Conservation (phyloP, 139 green algal genomes). For the Tetradesmus obliquus region DNA sequence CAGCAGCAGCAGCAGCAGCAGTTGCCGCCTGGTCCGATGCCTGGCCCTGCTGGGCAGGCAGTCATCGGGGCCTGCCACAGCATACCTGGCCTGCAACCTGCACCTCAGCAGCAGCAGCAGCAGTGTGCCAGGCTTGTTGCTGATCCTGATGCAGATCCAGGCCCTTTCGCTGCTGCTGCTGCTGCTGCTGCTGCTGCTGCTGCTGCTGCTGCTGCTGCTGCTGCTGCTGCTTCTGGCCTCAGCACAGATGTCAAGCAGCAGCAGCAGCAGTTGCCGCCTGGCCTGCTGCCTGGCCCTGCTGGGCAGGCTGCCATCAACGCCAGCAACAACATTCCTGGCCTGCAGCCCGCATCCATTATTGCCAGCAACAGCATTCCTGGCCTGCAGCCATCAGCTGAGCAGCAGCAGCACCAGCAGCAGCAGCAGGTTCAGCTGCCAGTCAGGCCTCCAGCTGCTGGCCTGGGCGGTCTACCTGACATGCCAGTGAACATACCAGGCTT, state of each 20-base stretch:
- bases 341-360: not conserved
- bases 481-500: not conserved
- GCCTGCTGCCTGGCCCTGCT: not conserved
- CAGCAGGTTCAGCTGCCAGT: not conserved
- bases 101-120: not conserved
- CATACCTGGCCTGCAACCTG: not conserved
- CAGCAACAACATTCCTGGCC: not conserved
- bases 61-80: not conserved
- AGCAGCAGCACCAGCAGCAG: not conserved
- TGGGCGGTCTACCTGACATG: not conserved
- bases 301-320: not conserved
- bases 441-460: too few relatives aligned
- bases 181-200: too few relatives aligned
- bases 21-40: not conserved
- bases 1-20: not conserved
- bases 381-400: too few relatives aligned
- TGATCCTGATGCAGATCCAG: too few relatives aligned
- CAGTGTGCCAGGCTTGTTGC: too few relatives aligned
- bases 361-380: too few relatives aligned
- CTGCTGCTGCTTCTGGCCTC: too few relatives aligned
- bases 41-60: not conserved
- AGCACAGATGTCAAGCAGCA: not conserved
- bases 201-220: too few relatives aligned
- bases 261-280: not conserved
- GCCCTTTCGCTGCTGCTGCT: too few relatives aligned